A percentile compares a stretch with the other conserved stretches of the same genome.
Conservation (phyloP, 2,329 filamentous ascomycete genomes). For the Sporothrix pseudoabietina region DNA sequence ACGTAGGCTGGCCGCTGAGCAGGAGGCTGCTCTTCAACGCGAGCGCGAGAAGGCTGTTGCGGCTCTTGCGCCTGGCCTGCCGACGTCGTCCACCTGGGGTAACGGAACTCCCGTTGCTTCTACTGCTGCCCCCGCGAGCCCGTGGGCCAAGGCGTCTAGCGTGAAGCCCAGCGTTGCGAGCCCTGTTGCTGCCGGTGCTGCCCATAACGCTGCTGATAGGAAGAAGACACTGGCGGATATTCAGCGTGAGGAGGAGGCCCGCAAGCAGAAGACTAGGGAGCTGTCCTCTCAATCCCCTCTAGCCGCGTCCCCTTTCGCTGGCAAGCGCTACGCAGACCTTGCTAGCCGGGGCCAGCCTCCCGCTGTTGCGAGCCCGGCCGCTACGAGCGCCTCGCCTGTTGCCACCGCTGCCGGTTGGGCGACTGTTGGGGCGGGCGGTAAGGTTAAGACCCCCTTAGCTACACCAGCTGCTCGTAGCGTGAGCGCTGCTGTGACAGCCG, state of each 20-base stretch:
- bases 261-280: constrained; percentile 73
- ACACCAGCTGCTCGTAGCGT: constrained; percentile 54
- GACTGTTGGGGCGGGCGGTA: constrained; percentile 91
- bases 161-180: constrained; percentile 45
- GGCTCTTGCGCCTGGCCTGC: constrained; percentile 74
- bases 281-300: constrained; percentile 47
- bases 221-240: constrained; percentile 97
- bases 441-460: constrained; percentile 74
- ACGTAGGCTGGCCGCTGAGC: constrained; percentile 76
- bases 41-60: constrained; percentile 61
- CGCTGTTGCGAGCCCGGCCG: constrained; percentile 47
- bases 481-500: constrained; percentile 45
- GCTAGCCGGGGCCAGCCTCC: constrained; percentile 68
- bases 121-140: constrained; percentile 58
- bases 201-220: constrained; percentile 44
- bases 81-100: constrained; percentile 87
- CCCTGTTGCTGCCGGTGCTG: constrained; percentile 37
- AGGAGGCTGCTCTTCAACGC: constrained; percentile 65
- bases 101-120: constrained; percentile 71
- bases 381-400: constrained; percentile 43
- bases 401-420: constrained; percentile 73
- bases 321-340: constrained; percentile 93
- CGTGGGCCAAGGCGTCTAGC: constrained; percentile 67
- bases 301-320: constrained; percentile 45
- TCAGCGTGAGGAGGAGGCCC: constrained; percentile 89